These are phyloP conservation scores for Schizosaccharomyces lindneri DNA, from an alignment of 805 yeast species.

Conservation along the genomic window DNA sequence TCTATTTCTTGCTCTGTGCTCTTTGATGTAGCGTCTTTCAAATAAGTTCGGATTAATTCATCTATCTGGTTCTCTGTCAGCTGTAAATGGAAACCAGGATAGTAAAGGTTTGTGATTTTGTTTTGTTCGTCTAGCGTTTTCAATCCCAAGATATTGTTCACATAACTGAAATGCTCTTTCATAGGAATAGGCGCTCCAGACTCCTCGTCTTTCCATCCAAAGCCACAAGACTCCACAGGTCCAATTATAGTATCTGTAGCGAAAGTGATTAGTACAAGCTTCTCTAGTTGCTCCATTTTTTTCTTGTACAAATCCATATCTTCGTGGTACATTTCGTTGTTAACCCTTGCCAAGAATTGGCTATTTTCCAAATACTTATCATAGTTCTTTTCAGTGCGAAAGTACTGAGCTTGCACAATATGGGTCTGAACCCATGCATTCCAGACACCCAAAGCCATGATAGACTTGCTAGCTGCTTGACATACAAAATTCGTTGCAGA, in stretches of 20 bases:
- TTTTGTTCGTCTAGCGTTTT: slow-evolving; percentile 20
- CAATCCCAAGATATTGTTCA: slow-evolving; percentile 37
- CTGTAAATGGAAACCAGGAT: slow-evolving; percentile 42
- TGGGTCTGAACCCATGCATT: slow-evolving; percentile 24
- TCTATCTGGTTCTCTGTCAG: slow-evolving; percentile 17
- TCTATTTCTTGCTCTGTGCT: background rate
- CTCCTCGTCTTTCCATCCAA: slow-evolving; percentile 25
- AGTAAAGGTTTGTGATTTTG: slow-evolving; percentile 23
- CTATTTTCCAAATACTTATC: slow-evolving; percentile 32
- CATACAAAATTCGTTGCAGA: slow-evolving; percentile 3
- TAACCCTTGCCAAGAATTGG: slow-evolving; percentile 34
- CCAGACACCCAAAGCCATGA: background rate
- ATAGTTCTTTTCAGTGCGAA: slow-evolving; percentile 29
- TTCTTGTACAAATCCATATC: slow-evolving; percentile 16
- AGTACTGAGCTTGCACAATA: slow-evolving; percentile 52
- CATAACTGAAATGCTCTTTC: slow-evolving; percentile 24
- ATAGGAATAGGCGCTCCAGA: slow-evolving; percentile 23
- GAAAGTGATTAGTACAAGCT: slow-evolving; percentile 36
- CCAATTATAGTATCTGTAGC: slow-evolving; percentile 38
- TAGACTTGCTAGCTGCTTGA: background rate
- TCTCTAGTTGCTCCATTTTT: slow-evolving; percentile 22
- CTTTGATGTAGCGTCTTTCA: background rate
- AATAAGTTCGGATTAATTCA: background rate
- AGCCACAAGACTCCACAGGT: slow-evolving; percentile 47
- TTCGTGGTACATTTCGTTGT: slow-evolving; percentile 26